Evolutionary conservation across 1,284 basidiomycete genomes (phyloP), one percentile per base, ranked within the genome.

Genomic region (Inonotus obliquus): DNA sequence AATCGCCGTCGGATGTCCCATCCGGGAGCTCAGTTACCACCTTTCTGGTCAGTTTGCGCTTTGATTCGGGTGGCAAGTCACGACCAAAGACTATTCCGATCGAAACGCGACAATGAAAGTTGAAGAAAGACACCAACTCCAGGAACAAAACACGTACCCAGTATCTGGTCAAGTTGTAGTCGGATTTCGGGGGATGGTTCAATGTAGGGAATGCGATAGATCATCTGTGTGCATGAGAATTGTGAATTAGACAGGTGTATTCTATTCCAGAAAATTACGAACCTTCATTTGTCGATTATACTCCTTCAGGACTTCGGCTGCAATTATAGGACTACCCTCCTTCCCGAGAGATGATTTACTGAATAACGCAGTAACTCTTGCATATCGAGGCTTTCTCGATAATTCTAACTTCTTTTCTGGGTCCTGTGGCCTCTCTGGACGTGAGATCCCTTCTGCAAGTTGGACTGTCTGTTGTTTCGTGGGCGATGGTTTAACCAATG

Each of bases 261-360:
- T 4, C 3, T 44, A 44, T n/a, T 1, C 7, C 11, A 25, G 51
- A 35, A 6, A 52, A 17, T 2, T 5, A 52, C 54, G 25, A 2
- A 61, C 60, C 48, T 44, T 56, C 60, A 54, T 57, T 11, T 27
- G 19, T 21, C 48, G 55, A 25, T 27, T 49, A 23, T 53, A 61
- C 10, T 49, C 54, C 38, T 61, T 61, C 37, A 61, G 25, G 21
- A 57, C 13, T 23, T 61, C 47, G 2, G 25, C 35, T 29, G 37
- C 9, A 10, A 13, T 48, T 23, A 35, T 32, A 29, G 6, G 29
- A 13, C 25, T 51, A 19, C 13, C 19, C 51, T 41, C 23, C 23
- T 60, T 60, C 52, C 4, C 25, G 25, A 47, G 17, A n/a, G 11
- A 13, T 13, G 38, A 39, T n/a, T 39, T n/a, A 21, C 41, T 44